Evolutionary conservation across 306 rosid genomes (phyloP), one percentile per base, ranked within the genome.

Genomic region (Comarum palustre): DNA sequence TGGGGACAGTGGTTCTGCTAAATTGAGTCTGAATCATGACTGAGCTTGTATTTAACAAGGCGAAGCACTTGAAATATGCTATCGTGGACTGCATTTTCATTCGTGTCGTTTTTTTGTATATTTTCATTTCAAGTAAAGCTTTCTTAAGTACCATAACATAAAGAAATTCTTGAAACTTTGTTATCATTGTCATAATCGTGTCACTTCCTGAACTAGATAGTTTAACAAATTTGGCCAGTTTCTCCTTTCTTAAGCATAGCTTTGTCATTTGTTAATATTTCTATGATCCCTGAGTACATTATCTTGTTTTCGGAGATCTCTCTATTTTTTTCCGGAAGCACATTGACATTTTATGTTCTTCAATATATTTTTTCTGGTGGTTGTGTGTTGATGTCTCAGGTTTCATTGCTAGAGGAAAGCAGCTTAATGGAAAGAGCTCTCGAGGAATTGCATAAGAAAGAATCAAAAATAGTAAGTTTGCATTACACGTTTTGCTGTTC

Each of bases 331-430:
- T 51, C 6, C 34, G 13, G 63, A 50, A 73, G 75, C 50, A 39
- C 52, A 13, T 11, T 77, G 48, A 51, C 69, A 71, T 38, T 76
- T 75, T 47, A 46, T 76, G 58, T 74, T 29, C 48, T 47, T 41
- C 45, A 14, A 9, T 43, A 22, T 54, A 59, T 36, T 20, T 69
- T 57, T 60, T 66, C 43, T 69, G 22, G 10, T 72, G 55, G 76
- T 66, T 67, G 57, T 31, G 65, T 34, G 39, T 27, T 16, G 43
- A 60, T 63, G 58, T 74, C 29, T 73, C 88, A 94, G 97, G 77
- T 91, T 73, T 88, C 97, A 29, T 86, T 94, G 87, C 78, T 94
- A 69, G 97, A 94, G 79, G 96, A 94, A 82, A 86, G 92, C 3
- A 84, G 90, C 69, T 83, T 76, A 60, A 73, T 83, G 75, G 97